Percentiles rank a stretch among this genome's conserved stretches.
Evolutionary conservation across 306 rosid genomes (phyloP).

Genomic region (Betula pendula): DNA sequence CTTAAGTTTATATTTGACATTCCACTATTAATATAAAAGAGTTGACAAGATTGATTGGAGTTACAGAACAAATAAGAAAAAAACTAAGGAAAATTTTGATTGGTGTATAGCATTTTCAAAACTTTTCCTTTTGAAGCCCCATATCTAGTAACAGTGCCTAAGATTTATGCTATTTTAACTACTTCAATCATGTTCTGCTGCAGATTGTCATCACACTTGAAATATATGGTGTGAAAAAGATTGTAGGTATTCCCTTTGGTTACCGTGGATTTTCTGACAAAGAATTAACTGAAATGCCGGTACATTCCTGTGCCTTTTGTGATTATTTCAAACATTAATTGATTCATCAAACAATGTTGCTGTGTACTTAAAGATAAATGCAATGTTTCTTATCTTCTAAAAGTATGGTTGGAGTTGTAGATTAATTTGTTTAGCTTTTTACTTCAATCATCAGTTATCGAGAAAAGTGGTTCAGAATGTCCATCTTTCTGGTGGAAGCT

Average conservation of each 20-base stretch:
- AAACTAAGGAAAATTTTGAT: neutral
- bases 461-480: conserved; percentile 93
- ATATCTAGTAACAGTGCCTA: neutral
- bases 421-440: conserved; percentile 24
- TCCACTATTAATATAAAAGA: neutral
- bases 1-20: neutral
- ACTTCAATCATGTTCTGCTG: conserved; percentile 32
- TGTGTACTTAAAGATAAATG: conserved; percentile 7
- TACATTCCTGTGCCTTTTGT: conserved; percentile 35
- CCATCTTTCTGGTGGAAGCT: conserved; percentile 99
- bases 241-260: conserved; percentile 96
- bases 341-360: conserved; percentile 2
- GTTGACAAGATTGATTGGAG: neutral
- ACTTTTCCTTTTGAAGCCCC: neutral
- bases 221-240: conserved; percentile 90
- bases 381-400: conserved; percentile 5
- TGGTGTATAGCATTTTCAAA: neutral
- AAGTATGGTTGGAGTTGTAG: conserved; percentile 2
- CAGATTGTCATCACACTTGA: conserved; percentile 99
- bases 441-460: conserved; percentile 62
- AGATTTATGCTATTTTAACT: neutral
- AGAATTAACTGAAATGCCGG: conserved; percentile 81
- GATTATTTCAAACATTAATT: conserved; percentile 12
- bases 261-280: conserved; percentile 88
- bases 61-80: neutral